These are phyloP conservation scores for Aspergillus pseudoviridinutans DNA, from an alignment of 2,329 filamentous ascomycete species.

Conservation along the genomic window DNA sequence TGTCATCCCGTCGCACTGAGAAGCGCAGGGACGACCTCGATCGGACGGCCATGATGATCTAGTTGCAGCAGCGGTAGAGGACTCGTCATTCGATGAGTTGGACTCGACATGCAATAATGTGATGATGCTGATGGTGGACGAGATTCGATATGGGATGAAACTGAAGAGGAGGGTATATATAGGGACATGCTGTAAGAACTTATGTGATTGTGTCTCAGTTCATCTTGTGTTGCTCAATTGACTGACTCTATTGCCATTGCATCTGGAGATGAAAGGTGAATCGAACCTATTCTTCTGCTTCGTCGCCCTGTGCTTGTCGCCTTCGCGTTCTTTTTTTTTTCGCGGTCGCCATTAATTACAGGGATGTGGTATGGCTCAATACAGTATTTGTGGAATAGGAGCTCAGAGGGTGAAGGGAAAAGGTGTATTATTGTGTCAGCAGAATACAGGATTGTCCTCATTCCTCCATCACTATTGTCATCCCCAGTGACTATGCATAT, in stretches of 20 bases:
- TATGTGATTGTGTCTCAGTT: background rate
- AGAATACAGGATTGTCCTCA: background rate
- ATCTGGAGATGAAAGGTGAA: background rate
- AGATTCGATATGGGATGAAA: background rate
- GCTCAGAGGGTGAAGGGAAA: background rate
- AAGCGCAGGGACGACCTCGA: constrained; percentile 32
- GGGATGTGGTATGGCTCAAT: background rate
- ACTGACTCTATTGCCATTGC: background rate
- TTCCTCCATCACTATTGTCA: background rate
- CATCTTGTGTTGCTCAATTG: background rate
- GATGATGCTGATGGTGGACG: constrained; percentile 2
- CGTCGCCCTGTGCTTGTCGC: background rate
- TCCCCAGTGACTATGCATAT: background rate
- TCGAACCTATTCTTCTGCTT: background rate
- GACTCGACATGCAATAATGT: background rate
- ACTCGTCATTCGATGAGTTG: background rate
- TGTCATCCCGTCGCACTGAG: constrained; percentile 29
- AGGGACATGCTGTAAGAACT: background rate
- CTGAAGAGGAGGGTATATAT: background rate
- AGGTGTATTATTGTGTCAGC: background rate
- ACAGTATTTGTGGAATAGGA: background rate
- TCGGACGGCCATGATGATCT: constrained; percentile 28
- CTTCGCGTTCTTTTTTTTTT: background rate
- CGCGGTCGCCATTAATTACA: background rate
- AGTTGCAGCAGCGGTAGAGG: background rate